Conservation (phyloP, 2,329 filamentous ascomycete species). For the Neopestalotiopsis sp. region DNA sequence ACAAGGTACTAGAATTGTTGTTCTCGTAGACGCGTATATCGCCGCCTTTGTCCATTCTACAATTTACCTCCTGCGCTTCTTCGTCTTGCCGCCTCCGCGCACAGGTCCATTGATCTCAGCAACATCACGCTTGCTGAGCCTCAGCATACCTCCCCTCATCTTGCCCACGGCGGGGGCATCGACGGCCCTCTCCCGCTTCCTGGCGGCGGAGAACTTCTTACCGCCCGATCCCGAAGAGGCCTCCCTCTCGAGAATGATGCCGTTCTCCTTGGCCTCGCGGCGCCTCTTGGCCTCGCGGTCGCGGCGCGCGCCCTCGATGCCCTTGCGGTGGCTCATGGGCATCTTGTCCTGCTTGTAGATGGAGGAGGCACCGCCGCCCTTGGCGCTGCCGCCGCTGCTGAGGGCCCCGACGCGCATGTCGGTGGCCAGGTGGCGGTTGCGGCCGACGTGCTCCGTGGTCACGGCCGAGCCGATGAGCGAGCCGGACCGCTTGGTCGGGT, state of each 20-base stretch:
- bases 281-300: conserved; percentile 74
- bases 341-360: conserved; percentile 83
- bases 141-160: conserved; percentile 76
- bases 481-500: conserved; percentile 50
- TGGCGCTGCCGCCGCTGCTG: conserved; percentile 63
- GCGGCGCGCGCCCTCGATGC: conserved; percentile 74
- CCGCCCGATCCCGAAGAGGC: conserved; percentile 26
- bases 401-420: conserved; percentile 85
- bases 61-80: conserved; percentile 31
- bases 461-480: conserved; percentile 37
- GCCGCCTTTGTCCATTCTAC: conserved; percentile 2
- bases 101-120: conserved; percentile 30
- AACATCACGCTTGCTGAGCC: conserved; percentile 79
- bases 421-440: conserved; percentile 78
- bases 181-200: conserved; percentile 61
- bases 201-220: conserved; percentile 42
- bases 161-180: conserved; percentile 81
- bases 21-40: no score
- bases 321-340: conserved; percentile 85
- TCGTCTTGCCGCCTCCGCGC: conserved; percentile 22
- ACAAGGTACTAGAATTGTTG: no score
- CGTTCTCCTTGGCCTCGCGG: conserved; percentile 85
- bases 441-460: conserved; percentile 57
- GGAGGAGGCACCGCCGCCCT: conserved; percentile 46
- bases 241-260: conserved; percentile 79